Evolutionary conservation across 2,329 filamentous ascomycete species (phyloP).

Genomic region (Neofusicoccum sp.): DNA sequence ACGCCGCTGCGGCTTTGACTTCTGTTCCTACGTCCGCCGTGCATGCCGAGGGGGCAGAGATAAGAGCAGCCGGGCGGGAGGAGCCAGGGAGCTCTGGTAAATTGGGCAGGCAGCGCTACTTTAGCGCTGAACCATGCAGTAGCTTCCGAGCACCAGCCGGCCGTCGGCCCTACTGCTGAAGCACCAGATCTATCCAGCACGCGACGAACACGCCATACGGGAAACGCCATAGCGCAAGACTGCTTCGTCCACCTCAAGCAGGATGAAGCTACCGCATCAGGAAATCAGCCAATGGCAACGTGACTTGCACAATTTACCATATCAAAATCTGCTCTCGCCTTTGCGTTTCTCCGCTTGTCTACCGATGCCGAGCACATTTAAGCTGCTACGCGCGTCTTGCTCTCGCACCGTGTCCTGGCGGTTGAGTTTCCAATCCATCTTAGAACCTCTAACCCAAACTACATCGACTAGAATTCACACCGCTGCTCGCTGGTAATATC

Average conservation of each 20-base stretch:
- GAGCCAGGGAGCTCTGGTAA: neutral
- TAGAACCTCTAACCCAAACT: neutral
- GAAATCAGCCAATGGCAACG: neutral
- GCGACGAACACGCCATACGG: neutral
- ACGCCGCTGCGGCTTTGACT: neutral
- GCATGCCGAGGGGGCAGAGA: neutral
- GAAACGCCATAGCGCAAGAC: neutral
- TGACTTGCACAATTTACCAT: neutral
- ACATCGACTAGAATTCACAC: neutral
- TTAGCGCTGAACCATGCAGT: conserved; percentile 3
- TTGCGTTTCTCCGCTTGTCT: neutral
- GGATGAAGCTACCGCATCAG: neutral
- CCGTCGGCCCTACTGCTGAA: neutral
- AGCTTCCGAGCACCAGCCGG: neutral
- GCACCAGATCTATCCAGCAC: neutral
- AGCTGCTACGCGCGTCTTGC: neutral
- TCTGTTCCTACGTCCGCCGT: neutral
- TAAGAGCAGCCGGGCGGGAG: neutral
- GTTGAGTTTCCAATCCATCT: neutral
- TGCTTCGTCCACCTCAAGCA: neutral
- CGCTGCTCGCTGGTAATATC: neutral
- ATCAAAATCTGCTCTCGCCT: neutral
- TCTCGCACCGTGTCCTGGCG: neutral
- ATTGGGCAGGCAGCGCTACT: neutral
- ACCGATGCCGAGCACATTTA: neutral